Evolutionary conservation across 148 eudicot species (phyloP).

Genomic region (Nepenthes gracilis): DNA sequence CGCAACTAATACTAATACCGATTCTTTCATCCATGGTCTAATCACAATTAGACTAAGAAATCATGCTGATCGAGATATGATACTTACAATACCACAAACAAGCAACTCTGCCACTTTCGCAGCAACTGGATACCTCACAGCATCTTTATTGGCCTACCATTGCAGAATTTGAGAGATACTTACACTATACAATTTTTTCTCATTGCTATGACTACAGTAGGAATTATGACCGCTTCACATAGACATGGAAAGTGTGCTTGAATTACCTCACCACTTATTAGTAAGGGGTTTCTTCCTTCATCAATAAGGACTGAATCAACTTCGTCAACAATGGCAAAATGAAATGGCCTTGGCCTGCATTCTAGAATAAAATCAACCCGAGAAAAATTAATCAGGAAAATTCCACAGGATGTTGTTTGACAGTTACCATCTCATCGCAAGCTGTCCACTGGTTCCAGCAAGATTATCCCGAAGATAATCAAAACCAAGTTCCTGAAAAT

Average conservation of each 20-base stretch:
- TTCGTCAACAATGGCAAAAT: conserved; percentile 97
- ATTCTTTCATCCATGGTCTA: no score
- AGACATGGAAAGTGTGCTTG: background rate
- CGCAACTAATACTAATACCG: no score
- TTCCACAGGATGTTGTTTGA: conserved; percentile 1
- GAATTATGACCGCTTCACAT: background rate
- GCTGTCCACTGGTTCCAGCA: conserved; percentile 53
- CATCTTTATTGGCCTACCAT: conserved; percentile 71
- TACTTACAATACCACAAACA: conserved; percentile 55
- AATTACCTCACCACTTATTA: conserved; percentile 89
- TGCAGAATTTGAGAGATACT: conserved; percentile 1
- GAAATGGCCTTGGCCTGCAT: conserved; percentile 97
- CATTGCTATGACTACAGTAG: background rate
- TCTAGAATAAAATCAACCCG: background rate
- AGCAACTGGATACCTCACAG: conserved; percentile 94
- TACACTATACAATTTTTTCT: background rate
- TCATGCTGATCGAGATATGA: background rate
- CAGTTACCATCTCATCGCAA: conserved; percentile 92
- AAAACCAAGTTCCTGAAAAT: conserved; percentile 88
- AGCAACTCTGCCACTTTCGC: conserved; percentile 97
- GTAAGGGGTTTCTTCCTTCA: conserved; percentile 93
- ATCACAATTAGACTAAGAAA: no score
- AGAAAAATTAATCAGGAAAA: conserved; percentile 8
- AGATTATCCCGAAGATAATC: conserved; percentile 98
- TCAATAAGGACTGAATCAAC: conserved; percentile 97